Conservation (phyloP, 108 stramenopile genomes). For the Pseudonitzschia delicatissima region DNA sequence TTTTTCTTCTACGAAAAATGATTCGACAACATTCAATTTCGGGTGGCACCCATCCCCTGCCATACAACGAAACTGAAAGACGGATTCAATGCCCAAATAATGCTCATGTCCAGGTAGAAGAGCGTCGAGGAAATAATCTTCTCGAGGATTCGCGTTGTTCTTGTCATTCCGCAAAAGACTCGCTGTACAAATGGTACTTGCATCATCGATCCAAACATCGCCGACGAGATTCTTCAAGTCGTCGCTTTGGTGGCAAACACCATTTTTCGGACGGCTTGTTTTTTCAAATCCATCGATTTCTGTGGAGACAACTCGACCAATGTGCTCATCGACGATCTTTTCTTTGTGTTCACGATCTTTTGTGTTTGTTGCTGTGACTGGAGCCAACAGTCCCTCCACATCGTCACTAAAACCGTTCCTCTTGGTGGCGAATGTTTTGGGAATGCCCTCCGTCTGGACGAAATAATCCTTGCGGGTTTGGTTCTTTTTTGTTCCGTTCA, state of each 20-base stretch:
- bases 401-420: constrained; percentile 6
- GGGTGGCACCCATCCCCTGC: neutral
- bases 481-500: neutral
- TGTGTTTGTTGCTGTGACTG: neutral
- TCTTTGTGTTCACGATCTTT: neutral
- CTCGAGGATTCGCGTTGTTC: neutral
- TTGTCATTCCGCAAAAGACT: neutral
- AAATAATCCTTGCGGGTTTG: neutral
- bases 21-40: neutral
- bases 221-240: too few species aligned
- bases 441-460: too few species aligned
- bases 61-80: neutral
- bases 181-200: constrained; percentile 1
- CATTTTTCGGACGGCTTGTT: neutral
- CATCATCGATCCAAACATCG: neutral
- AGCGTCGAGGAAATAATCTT: neutral
- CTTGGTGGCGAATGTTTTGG: too few species aligned
- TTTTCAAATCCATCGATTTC: neutral
- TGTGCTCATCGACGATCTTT: neutral
- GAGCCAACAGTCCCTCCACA: neutral
- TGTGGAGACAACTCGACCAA: neutral
- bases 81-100: constrained; percentile 1
- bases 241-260: neutral
- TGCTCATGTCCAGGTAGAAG: constrained; percentile 9
- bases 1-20: too few species aligned